A percentile compares a stretch with the other conserved stretches of the same genome.
These are phyloP conservation scores for Rhodotorula kratochvilovae DNA, from an alignment of 768 basidiomycete species.

Conservation along the genomic window DNA sequence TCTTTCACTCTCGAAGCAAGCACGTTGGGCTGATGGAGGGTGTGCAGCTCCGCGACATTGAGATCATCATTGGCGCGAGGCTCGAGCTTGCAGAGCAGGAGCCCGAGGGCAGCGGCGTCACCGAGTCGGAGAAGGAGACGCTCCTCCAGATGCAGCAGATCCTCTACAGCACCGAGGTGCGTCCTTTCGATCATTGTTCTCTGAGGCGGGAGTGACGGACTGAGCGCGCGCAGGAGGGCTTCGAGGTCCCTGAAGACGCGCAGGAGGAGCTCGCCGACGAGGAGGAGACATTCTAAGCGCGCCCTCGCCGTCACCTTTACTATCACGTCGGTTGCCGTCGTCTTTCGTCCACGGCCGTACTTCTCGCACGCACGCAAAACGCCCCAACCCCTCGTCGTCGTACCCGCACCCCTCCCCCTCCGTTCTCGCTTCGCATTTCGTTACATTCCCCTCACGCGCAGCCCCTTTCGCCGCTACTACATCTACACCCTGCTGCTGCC, in stretches of 20 bases:
- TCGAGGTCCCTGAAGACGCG: neutral
- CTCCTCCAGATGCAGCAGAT: conserved; percentile 83
- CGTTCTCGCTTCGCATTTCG: neutral
- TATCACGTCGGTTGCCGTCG: too few relatives aligned
- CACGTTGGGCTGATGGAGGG: neutral
- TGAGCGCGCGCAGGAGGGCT: neutral
- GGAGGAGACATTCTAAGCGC: conserved; percentile 61
- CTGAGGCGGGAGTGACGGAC: neutral
- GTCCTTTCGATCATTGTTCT: conserved; percentile 37
- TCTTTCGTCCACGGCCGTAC: too few relatives aligned
- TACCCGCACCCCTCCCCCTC: neutral
- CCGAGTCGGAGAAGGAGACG: conserved; percentile 48
- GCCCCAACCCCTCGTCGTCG: neutral
- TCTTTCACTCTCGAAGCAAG: neutral
- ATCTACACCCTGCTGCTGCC: too few relatives aligned
- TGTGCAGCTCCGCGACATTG: conserved; percentile 82
- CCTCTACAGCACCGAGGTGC: conserved; percentile 87
- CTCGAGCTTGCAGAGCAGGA: conserved; percentile 53
- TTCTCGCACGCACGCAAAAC: neutral
- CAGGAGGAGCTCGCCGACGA: conserved; percentile 93
- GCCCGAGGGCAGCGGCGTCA: conserved; percentile 58
- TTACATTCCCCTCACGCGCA: neutral
- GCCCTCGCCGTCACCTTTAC: neutral
- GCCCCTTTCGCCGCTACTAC: neutral
- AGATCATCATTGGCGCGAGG: conserved; percentile 82